Evolutionary conservation across 768 basidiomycete genomes (phyloP).

Genomic region (Boletus vinaceobasis): DNA sequence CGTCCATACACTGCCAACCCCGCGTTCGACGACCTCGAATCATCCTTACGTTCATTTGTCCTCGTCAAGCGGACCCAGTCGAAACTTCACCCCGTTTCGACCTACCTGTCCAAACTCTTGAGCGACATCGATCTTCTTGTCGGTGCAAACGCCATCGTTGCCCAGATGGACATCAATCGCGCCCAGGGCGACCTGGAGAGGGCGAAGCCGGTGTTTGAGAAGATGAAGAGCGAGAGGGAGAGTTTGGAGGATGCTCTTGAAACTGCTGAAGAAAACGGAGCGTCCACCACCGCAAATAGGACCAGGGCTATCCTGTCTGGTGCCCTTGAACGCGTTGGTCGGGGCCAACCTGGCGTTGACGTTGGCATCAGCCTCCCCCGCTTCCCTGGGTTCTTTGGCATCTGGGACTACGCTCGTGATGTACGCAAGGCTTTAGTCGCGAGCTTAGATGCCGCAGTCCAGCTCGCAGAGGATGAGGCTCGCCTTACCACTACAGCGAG

Average conservation of each 20-base stretch:
- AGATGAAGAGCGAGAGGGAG: slow-evolving; percentile 74
- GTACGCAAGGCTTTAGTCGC: slow-evolving; percentile 74
- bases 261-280: slow-evolving; percentile 70
- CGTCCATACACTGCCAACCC: slow-evolving; percentile 62
- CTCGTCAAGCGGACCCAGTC: slow-evolving; percentile 94
- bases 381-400: slow-evolving; percentile 77
- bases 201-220: slow-evolving; percentile 80
- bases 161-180: slow-evolving; percentile 67
- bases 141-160: slow-evolving; percentile 82
- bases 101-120: slow-evolving; percentile 88
- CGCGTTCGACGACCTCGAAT: slow-evolving; percentile 86
- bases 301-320: slow-evolving; percentile 58
- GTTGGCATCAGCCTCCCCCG: slow-evolving; percentile 56
- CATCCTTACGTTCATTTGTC: slow-evolving; percentile 88
- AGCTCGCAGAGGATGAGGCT: slow-evolving; percentile 79
- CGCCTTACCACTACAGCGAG: slow-evolving; percentile 60
- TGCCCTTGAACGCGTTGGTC: slow-evolving; percentile 74
- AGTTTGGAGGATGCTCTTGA: slow-evolving; percentile 78
- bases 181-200: slow-evolving; percentile 68
- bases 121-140: slow-evolving; percentile 87
- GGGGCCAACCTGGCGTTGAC: slow-evolving; percentile 68
- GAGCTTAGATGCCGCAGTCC: slow-evolving; percentile 78
- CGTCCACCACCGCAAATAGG: slow-evolving; percentile 46
- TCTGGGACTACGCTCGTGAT: slow-evolving; percentile 85
- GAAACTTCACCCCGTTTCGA: slow-evolving; percentile 90